Conservation (phyloP, 1,139 yeast genomes). For the Debaryomyces udenii region DNA sequence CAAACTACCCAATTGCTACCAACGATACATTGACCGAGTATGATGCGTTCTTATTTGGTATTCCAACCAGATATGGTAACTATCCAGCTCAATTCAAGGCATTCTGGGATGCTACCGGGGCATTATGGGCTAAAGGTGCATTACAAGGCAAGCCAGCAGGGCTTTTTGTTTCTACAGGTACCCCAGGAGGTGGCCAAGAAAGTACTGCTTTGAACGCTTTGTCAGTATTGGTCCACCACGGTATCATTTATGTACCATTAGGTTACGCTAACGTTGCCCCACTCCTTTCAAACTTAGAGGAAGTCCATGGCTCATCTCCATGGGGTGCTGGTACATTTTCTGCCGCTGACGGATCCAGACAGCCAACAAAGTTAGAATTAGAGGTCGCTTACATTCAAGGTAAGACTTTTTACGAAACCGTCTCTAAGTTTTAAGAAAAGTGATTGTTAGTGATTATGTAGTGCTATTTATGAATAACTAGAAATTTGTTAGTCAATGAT, state of each 20-base stretch:
- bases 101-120: conserved; percentile 83
- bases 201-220: conserved; percentile 64
- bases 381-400: conserved; percentile 69
- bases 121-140: conserved; percentile 78
- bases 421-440: conserved; percentile 26
- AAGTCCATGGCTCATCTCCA: conserved; percentile 81
- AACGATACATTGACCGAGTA: conserved; percentile 59
- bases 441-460: background rate
- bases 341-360: conserved; percentile 78
- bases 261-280: conserved; percentile 71
- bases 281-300: conserved; percentile 59
- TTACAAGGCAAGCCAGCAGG: conserved; percentile 79
- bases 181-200: conserved; percentile 88
- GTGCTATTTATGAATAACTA: background rate
- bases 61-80: conserved; percentile 84
- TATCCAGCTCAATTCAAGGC: conserved; percentile 81
- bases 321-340: conserved; percentile 91
- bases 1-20: conserved; percentile 71
- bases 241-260: conserved; percentile 76
- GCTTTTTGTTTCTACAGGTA: conserved; percentile 75
- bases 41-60: conserved; percentile 79
- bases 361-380: conserved; percentile 66
- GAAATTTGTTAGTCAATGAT: no score
- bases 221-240: conserved; percentile 76
- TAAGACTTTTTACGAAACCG: conserved; percentile 53